Evolutionary conservation across 352 stramenopile genomes (phyloP).

Genomic region (Peronospora destructor): DNA sequence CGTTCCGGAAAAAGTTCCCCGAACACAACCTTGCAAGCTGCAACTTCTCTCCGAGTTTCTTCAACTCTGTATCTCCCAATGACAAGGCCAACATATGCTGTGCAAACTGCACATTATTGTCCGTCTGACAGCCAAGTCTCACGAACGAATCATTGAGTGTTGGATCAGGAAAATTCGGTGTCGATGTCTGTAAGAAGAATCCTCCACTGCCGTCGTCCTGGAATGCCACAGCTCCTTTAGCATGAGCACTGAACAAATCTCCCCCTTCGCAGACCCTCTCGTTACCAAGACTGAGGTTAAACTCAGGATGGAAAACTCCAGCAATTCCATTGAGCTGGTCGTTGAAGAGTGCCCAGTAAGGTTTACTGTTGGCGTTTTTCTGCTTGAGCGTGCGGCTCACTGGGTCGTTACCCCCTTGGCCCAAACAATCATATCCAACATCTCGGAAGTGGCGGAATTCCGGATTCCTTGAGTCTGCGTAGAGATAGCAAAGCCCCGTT

Average conservation of each 20-base stretch:
- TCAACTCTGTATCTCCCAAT: constrained; percentile 34
- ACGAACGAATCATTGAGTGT: constrained; percentile 42
- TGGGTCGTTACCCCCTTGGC: constrained; percentile 64
- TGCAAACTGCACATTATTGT: constrained; percentile 75
- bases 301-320: constrained; percentile 16
- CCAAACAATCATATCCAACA: constrained; percentile 68
- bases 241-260: constrained; percentile 61
- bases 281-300: not conserved
- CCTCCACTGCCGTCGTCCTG: constrained; percentile 31
- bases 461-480: constrained; percentile 49
- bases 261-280: constrained; percentile 40
- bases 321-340: constrained; percentile 74
- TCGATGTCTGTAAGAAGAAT: constrained; percentile 73
- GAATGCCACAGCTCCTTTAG: constrained; percentile 64
- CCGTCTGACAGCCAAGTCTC: constrained; percentile 54
- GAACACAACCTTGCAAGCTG: constrained; percentile 64
- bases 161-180: constrained; percentile 69
- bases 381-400: constrained; percentile 68
- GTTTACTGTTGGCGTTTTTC: constrained; percentile 12
- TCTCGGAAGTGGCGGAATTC: constrained; percentile 60
- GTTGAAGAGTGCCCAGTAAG: constrained; percentile 74
- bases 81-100: constrained; percentile 71
- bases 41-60: constrained; percentile 37
- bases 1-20: constrained; percentile 49
- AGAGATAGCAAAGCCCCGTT: constrained; percentile 70